Evolutionary conservation across 306 rosid genomes (phyloP), one percentile per base, ranked within the genome.

Genomic region (Cicer yamashitae): DNA sequence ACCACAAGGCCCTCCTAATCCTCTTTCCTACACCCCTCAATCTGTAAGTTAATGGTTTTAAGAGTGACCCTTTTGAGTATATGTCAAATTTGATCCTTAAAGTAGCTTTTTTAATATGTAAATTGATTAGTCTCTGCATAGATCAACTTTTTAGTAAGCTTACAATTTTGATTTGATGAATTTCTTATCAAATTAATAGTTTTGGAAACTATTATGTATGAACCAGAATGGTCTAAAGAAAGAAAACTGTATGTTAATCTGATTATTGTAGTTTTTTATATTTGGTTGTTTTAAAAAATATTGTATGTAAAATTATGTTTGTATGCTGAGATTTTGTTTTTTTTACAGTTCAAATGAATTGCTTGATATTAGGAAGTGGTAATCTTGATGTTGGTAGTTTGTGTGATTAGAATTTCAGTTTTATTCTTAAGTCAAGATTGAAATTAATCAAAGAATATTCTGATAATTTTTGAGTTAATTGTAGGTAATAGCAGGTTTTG

Each of bases 401-500:
- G 6, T 18, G 7, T 10, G 8, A 58, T 61, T 34, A 59, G 15
- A 59, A 59, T 59, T 25, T 11, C 4, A 53, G 10, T 53, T 61
- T 61, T 37, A 37, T 61, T 61, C 15, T 61, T 34, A 10, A 60
- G 7, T 34, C 2, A 39, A 60, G 18, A 34, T 60, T 6, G 13
- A 60, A 60, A 34, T 1, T 60, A 60, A 34, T 60, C 67, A 60
- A 37, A 34, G 20, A 34, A 37, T 37, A 12, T 38, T 13, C 37
- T 40, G 12, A 56, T 50, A 41, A 30, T 1, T 41, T 7, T 70
- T 75, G 20, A 10, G 68, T 53, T 43, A 56, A 44, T 30, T 74
- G 66, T 52, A 81, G 73, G 72, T 76, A 52, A 25, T 81, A 69
- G 34, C 43, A 51, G 81, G 84, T 11, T 70, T 2, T 51, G 81